Base-by-base conservation (phyloP, 768 basidiomycete species). In the Mycena kentingensis region DNA sequence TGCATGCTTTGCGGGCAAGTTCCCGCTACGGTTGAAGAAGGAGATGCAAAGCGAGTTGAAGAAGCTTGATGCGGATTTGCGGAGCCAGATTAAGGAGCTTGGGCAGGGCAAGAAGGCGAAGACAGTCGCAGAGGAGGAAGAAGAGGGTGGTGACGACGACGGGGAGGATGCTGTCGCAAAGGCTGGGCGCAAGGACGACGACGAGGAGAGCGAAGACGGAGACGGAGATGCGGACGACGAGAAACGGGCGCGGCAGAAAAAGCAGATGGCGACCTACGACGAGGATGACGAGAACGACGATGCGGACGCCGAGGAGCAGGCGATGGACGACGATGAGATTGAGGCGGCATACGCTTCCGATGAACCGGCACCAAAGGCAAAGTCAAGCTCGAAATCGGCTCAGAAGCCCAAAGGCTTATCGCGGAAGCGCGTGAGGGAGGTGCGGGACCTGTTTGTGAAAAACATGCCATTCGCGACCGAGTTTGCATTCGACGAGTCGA, bases 21-120 rank as follows among this genome's bases (percentile, higher is more conserved):
- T 98, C 72, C 88, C 93, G 8, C 71, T 82, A 12, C 79, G 77
- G 37, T 74, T 99, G 62, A 92, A 88, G 72, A 90, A 86, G 68
- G 93, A 98, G 70, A 88, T 98, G 60, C 72, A 82, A 50, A 69
- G 75, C 12, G 96, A 98, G 73, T 82, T 98, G 78, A 93, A 89
- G 73, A 88, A 83, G 66, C 76, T 92, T 27, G 87, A 88, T 58
- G 81, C 83, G 18, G 88, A 93, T 63, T 70, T 90, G 56, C 91
- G 84, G 70, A 79, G 75, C 55, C 88, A 94, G 66, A 87, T 87
- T 46, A 77, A 82, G 27, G 86, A 92, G 56, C 75, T 96, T 15
- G 97, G 96, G 5, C 87, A 91, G 64, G 95, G 93, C 10, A 85
- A 83, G 55, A 75, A 76, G 29, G 65, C 70, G 26, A 75, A 63